These are phyloP conservation scores for Sodiomyces alkalinus DNA, from an alignment of 2,329 filamentous ascomycete species.

Conservation along the genomic window DNA sequence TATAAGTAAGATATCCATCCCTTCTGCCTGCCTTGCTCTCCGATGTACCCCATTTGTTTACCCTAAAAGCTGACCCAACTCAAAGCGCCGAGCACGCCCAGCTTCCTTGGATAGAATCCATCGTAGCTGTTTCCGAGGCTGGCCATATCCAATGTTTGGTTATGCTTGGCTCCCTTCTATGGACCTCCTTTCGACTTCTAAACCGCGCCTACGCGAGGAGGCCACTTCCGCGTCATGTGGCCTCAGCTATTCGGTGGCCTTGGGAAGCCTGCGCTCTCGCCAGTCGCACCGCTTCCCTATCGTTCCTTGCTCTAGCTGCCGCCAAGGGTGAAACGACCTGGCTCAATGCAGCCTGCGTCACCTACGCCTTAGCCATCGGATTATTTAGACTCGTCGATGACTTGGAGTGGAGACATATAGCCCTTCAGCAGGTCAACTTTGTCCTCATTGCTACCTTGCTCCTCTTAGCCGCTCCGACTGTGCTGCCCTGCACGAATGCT, in stretches of 20 bases:
- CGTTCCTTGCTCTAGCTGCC: conserved; percentile 22
- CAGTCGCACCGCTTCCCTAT: conserved; percentile 21
- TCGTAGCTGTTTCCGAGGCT: conserved; percentile 22
- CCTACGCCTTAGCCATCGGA: conserved; percentile 28
- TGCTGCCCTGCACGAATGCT: conserved; percentile 27
- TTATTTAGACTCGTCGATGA: conserved; percentile 24
- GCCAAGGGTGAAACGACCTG: conserved; percentile 17
- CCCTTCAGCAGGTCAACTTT: conserved; percentile 33
- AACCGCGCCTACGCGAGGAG: conserved; percentile 15
- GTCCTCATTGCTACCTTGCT: conserved; percentile 21
- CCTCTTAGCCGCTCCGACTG: conserved; percentile 19
- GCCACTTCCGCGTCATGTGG: conserved; percentile 12
- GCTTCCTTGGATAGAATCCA: conserved; percentile 20
- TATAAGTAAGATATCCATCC: too few relatives aligned
- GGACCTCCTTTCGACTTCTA: conserved; percentile 18
- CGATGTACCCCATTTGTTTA: too few relatives aligned
- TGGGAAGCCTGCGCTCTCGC: conserved; percentile 28
- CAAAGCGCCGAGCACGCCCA: too few relatives aligned
- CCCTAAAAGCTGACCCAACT: too few relatives aligned
- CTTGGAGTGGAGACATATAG: conserved; percentile 27
- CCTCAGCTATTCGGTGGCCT: conserved; percentile 22
- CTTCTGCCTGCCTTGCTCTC: too few relatives aligned
- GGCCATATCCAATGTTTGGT: conserved; percentile 23
- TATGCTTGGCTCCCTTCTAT: conserved; percentile 20
- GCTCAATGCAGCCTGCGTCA: conserved; percentile 19